These are phyloP conservation scores for Aspergillus sp. DNA, from an alignment of 2,329 filamentous ascomycete species.

Conservation along the genomic window DNA sequence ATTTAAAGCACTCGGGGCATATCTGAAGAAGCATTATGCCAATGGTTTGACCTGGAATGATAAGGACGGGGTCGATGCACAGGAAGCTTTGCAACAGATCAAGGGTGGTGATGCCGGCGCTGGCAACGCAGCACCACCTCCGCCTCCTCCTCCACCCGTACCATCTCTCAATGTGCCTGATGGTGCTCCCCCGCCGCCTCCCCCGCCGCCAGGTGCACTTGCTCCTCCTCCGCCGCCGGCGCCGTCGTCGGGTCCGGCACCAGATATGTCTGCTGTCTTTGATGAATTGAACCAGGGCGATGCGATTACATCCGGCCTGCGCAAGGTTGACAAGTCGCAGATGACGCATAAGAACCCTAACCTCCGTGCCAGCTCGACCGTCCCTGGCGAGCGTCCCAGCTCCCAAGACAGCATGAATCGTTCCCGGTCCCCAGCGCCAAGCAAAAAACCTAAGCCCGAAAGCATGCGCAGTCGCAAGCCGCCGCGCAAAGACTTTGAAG, in stretches of 20 bases:
- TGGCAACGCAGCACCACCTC: slow-evolving; percentile 31
- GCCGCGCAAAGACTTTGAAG: slow-evolving; percentile 67
- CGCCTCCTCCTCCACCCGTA: slow-evolving; percentile 45
- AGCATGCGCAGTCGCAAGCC: slow-evolving; percentile 79
- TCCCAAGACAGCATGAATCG: slow-evolving; percentile 47
- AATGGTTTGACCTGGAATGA: slow-evolving; percentile 81
- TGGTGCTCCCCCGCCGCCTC: slow-evolving; percentile 57
- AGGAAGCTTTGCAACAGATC: slow-evolving; percentile 57
- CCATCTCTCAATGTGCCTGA: slow-evolving; percentile 43
- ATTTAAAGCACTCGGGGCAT: slow-evolving; percentile 73
- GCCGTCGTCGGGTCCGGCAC: slow-evolving; percentile 37
- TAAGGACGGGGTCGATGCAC: slow-evolving; percentile 61
- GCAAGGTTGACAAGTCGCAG: slow-evolving; percentile 88
- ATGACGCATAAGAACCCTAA: slow-evolving; percentile 99
- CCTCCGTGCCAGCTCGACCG: slow-evolving; percentile 63
- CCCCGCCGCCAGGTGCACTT: slow-evolving; percentile 51
- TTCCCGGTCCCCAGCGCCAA: slow-evolving; percentile 78
- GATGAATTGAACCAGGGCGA: slow-evolving; percentile 83
- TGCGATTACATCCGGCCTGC: slow-evolving; percentile 75
- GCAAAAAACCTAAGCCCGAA: slow-evolving; percentile 78
- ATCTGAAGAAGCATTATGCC: slow-evolving; percentile 74
- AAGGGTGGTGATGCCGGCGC: slow-evolving; percentile 35
- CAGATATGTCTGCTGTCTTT: slow-evolving; percentile 81
- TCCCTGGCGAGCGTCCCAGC: slow-evolving; percentile 49
- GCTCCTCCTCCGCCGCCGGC: slow-evolving; percentile 52